Conservation (phyloP, 23 red algal genomes). For the Pyropia yezoensis region DNA sequence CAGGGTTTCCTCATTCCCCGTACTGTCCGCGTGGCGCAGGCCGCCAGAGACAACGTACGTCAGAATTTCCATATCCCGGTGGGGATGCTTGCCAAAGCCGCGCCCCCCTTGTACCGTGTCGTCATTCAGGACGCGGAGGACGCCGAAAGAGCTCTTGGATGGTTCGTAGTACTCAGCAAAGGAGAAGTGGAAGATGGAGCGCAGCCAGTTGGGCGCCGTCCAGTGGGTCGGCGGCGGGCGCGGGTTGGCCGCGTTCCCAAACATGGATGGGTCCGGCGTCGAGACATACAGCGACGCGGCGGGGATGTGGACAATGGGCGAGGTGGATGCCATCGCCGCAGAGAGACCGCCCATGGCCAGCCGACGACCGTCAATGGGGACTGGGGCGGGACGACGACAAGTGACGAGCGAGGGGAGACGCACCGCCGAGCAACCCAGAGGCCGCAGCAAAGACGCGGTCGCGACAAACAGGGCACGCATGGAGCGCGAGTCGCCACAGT, state of each 20-base stretch:
- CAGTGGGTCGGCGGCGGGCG: neutral
- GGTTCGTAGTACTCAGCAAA: conserved; percentile 2
- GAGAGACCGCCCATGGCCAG: too few species aligned
- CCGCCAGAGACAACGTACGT: conserved; percentile 6
- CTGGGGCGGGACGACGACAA: too few species aligned
- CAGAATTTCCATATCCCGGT: conserved; percentile 6
- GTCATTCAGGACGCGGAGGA: conserved; percentile 9
- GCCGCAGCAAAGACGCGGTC: too few species aligned
- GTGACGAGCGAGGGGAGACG: too few species aligned
- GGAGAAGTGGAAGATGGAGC: conserved; percentile 4
- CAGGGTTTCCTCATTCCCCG: conserved; percentile 2
- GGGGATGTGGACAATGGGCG: too few species aligned
- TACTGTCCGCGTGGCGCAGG: conserved; percentile 1
- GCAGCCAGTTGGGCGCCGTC: conserved; percentile 5
- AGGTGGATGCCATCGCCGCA: too few species aligned
- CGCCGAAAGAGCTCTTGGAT: neutral
- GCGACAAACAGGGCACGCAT: too few species aligned
- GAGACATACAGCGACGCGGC: too few species aligned
- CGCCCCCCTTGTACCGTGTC: neutral
- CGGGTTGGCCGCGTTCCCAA: conserved; percentile 2
- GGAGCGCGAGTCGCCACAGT: too few species aligned
- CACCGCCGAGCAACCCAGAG: too few species aligned
- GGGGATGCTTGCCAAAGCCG: conserved; percentile 10
- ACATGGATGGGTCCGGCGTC: too few species aligned
- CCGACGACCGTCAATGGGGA: too few species aligned